Percentiles rank a stretch among this genome's conserved stretches.
phyloP scores from a whole-genome alignment of 1,284 basidiomycete genomes.

The Meira nashicola region DNA sequence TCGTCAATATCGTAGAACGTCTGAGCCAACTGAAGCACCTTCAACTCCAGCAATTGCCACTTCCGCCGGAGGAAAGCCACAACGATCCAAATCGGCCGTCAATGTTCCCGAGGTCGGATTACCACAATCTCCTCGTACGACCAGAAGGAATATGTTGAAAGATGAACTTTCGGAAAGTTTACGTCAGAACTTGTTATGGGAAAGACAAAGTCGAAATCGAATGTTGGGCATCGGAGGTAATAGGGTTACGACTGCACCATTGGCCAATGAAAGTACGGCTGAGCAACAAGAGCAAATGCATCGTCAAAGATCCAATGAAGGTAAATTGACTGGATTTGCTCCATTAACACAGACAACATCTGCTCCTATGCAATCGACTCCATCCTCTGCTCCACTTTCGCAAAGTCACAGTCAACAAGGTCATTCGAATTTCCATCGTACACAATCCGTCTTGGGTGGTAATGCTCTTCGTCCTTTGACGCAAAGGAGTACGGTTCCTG shows the following conservation, averaged over 20 bases:
- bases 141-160: conserved; percentile 73
- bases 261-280: conserved; percentile 3
- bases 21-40: background rate
- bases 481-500: conserved; percentile 18
- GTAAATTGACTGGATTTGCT: background rate
- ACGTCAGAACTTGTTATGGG: conserved; percentile 76
- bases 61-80: background rate
- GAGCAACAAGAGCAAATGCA: conserved; percentile 10
- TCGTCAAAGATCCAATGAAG: background rate
- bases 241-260: background rate
- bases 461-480: conserved; percentile 36
- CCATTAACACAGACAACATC: conserved; percentile 4
- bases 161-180: conserved; percentile 80
- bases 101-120: conserved; percentile 52
- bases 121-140: conserved; percentile 77
- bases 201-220: conserved; percentile 57
- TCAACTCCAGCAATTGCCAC: background rate
- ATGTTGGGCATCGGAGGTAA: conserved; percentile 45
- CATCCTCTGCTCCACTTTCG: background rate
- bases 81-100: background rate
- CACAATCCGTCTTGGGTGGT: conserved; percentile 35
- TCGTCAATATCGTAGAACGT: too few relatives aligned
- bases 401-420: background rate
- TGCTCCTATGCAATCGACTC: conserved; percentile 3
- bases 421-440: conserved; percentile 1